Base-by-base conservation (phyloP, 225 moss, liverwort and hornwort genomes). In the Takakia lepidozioides region DNA sequence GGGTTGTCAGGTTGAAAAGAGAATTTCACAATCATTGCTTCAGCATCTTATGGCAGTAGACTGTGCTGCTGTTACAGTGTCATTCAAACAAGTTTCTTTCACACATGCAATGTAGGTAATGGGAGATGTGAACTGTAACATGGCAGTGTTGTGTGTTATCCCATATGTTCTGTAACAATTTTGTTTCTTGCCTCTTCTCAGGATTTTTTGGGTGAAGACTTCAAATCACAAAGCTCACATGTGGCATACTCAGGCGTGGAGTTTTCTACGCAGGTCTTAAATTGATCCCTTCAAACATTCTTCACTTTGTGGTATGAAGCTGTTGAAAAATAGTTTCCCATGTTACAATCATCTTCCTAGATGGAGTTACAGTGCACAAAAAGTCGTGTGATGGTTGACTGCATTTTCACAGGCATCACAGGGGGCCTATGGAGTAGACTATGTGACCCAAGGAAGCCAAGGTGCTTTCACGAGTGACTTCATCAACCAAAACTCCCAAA, bases 141-240 rank as follows among this genome's bases (percentile, higher is more conserved):
- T n/a, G n/a, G n/a, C n/a, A n/a, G n/a, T n/a, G n/a, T n/a, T n/a
- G 7, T 21, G 6, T 21, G 22, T 11, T 46, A 25, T 0, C 15
- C 21, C 14, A 9, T 1, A 6, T 2, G 4, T 46, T 22, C 21
- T 46, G 11, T 11, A 13, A 21, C 14, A 5, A 10, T 46, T 3
- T 6, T 46, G 45, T 5, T 20, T 23, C 6, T 27, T 34, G 10
- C 10, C 18, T 51, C 7, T 43, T 8, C 18, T 21, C 62, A 79
- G 81, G 81, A 82, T 49, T 82, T 72, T 49, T 56, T 82, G 28
- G 76, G 81, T 10, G 81, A 82, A 39, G 81, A 82, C 43, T 82
- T 82, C 57, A 82, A 82, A 38, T 82, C 81, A 19, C 81, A 82
- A 54, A 76, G 81, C 22, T 76, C 81, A 9, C 81, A 82, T 66